These are phyloP conservation scores for Acer yangbiense DNA, from an alignment of 345 rosid genomes.

Conservation along the genomic window DNA sequence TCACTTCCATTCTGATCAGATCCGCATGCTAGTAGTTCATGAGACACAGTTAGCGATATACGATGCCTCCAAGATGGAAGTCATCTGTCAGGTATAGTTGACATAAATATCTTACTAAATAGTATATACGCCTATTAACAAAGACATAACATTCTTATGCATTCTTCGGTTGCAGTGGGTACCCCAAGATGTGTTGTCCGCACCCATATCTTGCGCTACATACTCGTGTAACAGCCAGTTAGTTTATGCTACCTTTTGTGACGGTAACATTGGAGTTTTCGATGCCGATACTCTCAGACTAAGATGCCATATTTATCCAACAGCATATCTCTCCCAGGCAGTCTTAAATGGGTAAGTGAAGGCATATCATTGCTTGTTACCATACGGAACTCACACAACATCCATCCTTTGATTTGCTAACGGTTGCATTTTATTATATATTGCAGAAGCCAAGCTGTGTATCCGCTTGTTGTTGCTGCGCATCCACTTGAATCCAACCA, in stretches of 20 bases:
- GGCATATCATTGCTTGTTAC: neutral
- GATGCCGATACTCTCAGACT: slow-evolving; percentile 70
- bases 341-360: slow-evolving; percentile 54
- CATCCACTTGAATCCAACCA: slow-evolving; percentile 79
- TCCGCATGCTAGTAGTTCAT: slow-evolving; percentile 71
- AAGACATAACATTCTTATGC: neutral
- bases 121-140: neutral
- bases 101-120: neutral
- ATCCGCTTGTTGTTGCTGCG: slow-evolving; percentile 74
- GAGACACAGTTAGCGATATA: slow-evolving; percentile 82
- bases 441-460: slow-evolving; percentile 59
- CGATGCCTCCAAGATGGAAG: slow-evolving; percentile 85
- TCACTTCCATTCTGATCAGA: slow-evolving; percentile 79
- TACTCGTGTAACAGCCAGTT: slow-evolving; percentile 84
- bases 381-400: neutral
- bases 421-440: neutral
- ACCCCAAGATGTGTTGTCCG: slow-evolving; percentile 68
- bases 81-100: slow-evolving; percentile 56
- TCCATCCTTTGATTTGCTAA: neutral
- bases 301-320: slow-evolving; percentile 71
- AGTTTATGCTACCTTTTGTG: slow-evolving; percentile 66
- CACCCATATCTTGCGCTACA: slow-evolving; percentile 71
- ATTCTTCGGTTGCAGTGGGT: slow-evolving; percentile 60
- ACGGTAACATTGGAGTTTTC: slow-evolving; percentile 74
- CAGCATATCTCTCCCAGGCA: slow-evolving; percentile 58